Base-by-base conservation (phyloP, 2,329 filamentous ascomycete species). In the Zelopaecilomyces penicillatus region DNA sequence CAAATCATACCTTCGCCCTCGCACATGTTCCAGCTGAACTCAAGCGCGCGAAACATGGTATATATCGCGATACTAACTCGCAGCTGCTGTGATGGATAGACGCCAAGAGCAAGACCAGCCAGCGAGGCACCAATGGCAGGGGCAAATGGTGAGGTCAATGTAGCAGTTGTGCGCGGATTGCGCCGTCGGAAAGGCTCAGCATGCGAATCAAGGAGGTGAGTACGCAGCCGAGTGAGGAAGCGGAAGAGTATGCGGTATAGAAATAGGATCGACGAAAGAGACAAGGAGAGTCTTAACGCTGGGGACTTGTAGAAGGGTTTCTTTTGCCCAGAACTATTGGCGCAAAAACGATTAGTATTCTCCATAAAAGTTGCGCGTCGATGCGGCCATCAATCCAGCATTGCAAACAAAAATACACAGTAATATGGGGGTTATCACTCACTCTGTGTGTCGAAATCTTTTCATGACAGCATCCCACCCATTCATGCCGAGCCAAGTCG, bases 101-200 rank as follows among this genome's bases (percentile, higher is more conserved):
- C 76, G 6, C 86, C 87, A 12, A 97, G 71, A 41, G 87, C 83
- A 41, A 95, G 75, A 3, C 91, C 91, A 1, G 91, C 88, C 39
- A 96, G 65, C 55, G 87, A 89, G 5, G 91, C 90, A 8, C 91
- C 93, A n/a, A 96, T 75, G 2, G 90, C 89, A 1, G 91, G 91
- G 1, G 91, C 86, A 60, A 89, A 85, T 7, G 77, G 75, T 2
- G 88, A 95, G 0, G 89, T 95, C 46, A 98, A 72, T 0, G 85
- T 79, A 19, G 72, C 73, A 0, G 86, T 76, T 9, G 89, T 78
- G 12, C 78, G 78, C 1, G 90, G 90, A 57, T 97, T 96, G 43
- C 91, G 83, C 46, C 75, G 71, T 10, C 89, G 78, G 65, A 97
- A 96, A 0, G 87, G 83, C 44, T 78, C 76, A 1, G 90, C 88